Evolutionary conservation across 208 protist species (phyloP).

Genomic region (Novymonas esmeraldas): DNA sequence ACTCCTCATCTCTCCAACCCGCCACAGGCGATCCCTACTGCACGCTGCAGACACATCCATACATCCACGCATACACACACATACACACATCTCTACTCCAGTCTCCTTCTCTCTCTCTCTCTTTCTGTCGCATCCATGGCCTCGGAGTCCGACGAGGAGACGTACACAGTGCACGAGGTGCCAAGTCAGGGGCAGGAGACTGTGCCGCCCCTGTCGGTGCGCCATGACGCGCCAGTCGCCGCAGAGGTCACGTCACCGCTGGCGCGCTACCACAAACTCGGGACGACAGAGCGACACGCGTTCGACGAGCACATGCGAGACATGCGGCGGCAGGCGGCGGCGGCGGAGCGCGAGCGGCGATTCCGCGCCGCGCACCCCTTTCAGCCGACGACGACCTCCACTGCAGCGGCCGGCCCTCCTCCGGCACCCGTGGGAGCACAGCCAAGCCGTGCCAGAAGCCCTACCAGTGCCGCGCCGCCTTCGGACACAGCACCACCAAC

Average conservation of each 20-base stretch:
- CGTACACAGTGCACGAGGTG: conserved; percentile 30
- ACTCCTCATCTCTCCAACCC: background rate
- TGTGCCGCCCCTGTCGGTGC: background rate
- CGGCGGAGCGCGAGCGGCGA: conserved; percentile 11
- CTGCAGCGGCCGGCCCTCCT: background rate
- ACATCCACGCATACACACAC: background rate
- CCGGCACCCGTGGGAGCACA: background rate
- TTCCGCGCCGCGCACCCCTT: conserved; percentile 29
- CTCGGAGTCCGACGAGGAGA: conserved; percentile 26
- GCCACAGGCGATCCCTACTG: too few species aligned
- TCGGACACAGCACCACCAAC: background rate
- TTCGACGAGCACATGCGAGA: conserved; percentile 50
- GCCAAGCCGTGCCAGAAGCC: background rate
- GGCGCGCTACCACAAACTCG: conserved; percentile 58
- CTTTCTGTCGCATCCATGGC: background rate
- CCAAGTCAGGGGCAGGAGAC: background rate
- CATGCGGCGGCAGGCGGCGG: conserved; percentile 10
- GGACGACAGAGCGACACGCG: conserved; percentile 60
- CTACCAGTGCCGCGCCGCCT: conserved; percentile 1
- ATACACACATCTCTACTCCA: background rate
- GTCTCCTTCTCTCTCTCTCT: background rate
- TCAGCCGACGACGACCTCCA: conserved; percentile 2
- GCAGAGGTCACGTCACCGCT: background rate
- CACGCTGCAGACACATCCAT: background rate
- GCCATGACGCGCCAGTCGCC: background rate